Conservation (phyloP, 768 basidiomycete genomes). For the Tremella fuciformis region DNA sequence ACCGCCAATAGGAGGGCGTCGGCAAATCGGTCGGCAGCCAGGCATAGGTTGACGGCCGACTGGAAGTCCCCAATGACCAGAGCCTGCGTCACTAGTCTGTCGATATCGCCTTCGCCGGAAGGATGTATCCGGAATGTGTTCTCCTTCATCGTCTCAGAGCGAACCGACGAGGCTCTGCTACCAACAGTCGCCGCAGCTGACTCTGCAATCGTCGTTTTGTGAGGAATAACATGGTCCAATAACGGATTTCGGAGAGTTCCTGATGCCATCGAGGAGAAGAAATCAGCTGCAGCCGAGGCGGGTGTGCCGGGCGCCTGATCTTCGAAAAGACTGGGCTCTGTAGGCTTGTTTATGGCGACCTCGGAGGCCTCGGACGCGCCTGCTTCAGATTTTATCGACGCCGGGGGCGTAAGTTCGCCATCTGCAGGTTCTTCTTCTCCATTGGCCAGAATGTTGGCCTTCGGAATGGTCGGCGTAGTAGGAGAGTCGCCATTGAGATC, state of each 20-base stretch:
- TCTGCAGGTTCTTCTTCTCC: constrained; percentile 6
- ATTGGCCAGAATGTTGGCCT: constrained; percentile 24
- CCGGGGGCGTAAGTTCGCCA: constrained; percentile 7
- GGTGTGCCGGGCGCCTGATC: constrained; percentile 66
- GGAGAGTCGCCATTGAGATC: constrained; percentile 9
- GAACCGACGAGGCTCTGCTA: constrained; percentile 79
- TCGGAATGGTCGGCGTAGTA: constrained; percentile 42
- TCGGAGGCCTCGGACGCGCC: constrained; percentile 73
- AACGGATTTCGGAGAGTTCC: constrained; percentile 58
- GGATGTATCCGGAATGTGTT: constrained; percentile 91
- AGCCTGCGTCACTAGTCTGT: constrained; percentile 84
- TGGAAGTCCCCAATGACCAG: constrained; percentile 94
- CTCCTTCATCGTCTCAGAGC: constrained; percentile 65
- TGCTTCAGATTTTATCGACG: constrained; percentile 57
- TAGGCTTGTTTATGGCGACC: constrained; percentile 59
- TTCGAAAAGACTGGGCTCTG: constrained; percentile 70
- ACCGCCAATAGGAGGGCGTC: constrained; percentile 93
- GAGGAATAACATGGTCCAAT: constrained; percentile 64
- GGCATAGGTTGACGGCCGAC: constrained; percentile 84
- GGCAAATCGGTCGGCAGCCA: constrained; percentile 83
- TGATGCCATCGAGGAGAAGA: constrained; percentile 71
- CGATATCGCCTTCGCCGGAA: constrained; percentile 76
- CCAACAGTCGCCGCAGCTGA: constrained; percentile 93
- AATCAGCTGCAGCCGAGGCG: constrained; percentile 66
- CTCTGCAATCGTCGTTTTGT: constrained; percentile 69